Conservation (phyloP, 345 rosid species). For the Populus deltoides region DNA sequence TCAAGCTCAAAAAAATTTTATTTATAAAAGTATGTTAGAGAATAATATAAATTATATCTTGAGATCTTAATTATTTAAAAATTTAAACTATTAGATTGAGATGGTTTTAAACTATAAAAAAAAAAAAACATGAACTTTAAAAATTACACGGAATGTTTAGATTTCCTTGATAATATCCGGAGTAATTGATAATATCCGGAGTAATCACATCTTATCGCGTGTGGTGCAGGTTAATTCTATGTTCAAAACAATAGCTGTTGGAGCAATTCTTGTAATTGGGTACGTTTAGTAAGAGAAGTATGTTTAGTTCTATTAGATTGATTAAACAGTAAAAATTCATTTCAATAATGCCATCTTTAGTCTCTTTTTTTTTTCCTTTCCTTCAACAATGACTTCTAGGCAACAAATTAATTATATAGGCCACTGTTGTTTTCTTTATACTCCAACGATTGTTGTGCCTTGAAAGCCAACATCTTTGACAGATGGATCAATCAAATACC, state of each 20-base stretch:
- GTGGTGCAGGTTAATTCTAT: slow-evolving; percentile 18
- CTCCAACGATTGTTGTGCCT: slow-evolving; percentile 33
- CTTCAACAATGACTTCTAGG: neutral
- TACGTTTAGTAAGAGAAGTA: slow-evolving; percentile 17
- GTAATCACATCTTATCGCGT: slow-evolving; percentile 23
- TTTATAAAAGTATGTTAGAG: too few relatives aligned
- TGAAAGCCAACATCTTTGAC: slow-evolving; percentile 40
- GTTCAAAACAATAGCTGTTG: slow-evolving; percentile 26
- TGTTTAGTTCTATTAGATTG: neutral
- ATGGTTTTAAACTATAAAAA: too few relatives aligned
- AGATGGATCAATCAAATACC: slow-evolving; percentile 33
- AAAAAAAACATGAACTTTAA: too few relatives aligned
- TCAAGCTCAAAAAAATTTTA: rapidly evolving
- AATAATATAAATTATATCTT: too few relatives aligned
- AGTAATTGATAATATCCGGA: slow-evolving; percentile 43
- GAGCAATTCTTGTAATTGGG: slow-evolving; percentile 37
- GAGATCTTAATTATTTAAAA: too few relatives aligned
- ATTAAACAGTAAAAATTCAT: too few relatives aligned
- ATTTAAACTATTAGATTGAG: rapidly evolving
- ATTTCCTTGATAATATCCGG: slow-evolving; percentile 49
- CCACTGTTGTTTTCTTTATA: slow-evolving; percentile 39
- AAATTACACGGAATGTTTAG: neutral
- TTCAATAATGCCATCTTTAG: neutral
- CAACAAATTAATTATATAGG: neutral
- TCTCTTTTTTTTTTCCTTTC: neutral